Conservation (phyloP, 2,329 filamentous ascomycete species). For the Fusarium acutatum region DNA sequence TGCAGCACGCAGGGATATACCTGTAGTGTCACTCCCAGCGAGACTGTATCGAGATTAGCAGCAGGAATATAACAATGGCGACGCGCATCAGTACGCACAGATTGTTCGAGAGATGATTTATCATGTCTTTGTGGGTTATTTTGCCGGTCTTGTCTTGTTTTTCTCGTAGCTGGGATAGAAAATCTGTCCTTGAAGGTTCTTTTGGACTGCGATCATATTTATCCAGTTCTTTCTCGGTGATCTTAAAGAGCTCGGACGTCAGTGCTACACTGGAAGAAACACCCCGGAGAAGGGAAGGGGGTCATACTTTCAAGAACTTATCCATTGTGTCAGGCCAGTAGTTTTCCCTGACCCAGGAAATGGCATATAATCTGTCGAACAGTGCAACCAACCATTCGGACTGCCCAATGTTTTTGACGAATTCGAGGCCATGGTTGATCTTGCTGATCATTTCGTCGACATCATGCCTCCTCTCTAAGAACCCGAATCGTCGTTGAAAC, state of each 20-base stretch:
- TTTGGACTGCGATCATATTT: background rate
- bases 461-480: background rate
- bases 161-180: background rate
- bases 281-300: background rate
- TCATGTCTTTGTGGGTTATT: background rate
- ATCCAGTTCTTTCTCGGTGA: background rate
- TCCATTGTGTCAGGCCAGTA: background rate
- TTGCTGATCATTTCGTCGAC: background rate
- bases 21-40: background rate
- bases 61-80: rapidly evolving
- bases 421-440: background rate
- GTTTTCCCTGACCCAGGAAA: background rate
- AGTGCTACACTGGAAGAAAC: too few relatives aligned
- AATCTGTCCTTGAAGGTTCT: background rate
- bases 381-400: background rate
- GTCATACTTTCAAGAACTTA: background rate
- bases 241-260: rapidly evolving
- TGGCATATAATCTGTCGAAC: background rate
- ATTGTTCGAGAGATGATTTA: background rate
- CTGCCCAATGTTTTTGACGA: background rate
- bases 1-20: background rate
- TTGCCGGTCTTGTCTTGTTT: background rate
- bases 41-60: background rate
- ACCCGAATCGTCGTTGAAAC: background rate
- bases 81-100: rapidly evolving